phyloP scores from a whole-genome alignment of 1,139 yeast genomes.

The Zygoascus sp. region DNA sequence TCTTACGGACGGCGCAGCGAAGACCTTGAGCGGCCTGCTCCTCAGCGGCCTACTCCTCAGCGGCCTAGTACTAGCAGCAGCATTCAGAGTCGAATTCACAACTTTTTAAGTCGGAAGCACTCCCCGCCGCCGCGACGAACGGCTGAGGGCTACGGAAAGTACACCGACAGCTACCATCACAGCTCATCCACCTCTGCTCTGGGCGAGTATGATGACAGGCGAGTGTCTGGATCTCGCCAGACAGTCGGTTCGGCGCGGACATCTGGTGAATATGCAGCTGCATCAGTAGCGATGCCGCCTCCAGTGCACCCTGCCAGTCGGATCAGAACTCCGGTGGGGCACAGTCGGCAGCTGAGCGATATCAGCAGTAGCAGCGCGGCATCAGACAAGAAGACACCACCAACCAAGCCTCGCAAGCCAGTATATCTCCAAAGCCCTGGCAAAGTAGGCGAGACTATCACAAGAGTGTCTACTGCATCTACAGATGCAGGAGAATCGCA shows the following conservation, averaged over 20 bases:
- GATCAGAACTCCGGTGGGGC: conserved; percentile 10
- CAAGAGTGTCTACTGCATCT: not conserved
- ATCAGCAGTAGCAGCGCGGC: conserved; percentile 21
- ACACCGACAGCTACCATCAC: conserved; percentile 42
- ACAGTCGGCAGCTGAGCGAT: conserved; percentile 24
- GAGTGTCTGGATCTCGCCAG: not conserved
- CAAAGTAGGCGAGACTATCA: not conserved
- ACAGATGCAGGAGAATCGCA: conserved; percentile 11
- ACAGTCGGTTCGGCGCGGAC: not conserved
- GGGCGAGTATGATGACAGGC: not conserved
- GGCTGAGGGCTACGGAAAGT: conserved; percentile 74
- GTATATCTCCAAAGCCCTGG: conserved; percentile 42
- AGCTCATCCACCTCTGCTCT: conserved; percentile 1
- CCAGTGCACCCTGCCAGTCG: conserved; percentile 6
- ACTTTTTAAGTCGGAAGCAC: conserved; percentile 46
- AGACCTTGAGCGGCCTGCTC: conserved; percentile 1
- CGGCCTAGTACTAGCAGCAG: conserved; percentile 12
- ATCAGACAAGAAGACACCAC: conserved; percentile 22
- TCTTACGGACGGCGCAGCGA: conserved; percentile 7
- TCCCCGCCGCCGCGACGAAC: conserved; percentile 51
- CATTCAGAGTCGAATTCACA: conserved; percentile 64
- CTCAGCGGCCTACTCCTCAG: too few relatives aligned
- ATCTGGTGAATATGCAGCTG: conserved; percentile 1
- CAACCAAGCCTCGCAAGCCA: conserved; percentile 61
- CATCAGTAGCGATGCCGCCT: conserved; percentile 14